Conservation (phyloP, 306 rosid genomes). For the Gleditsia sinensis region DNA sequence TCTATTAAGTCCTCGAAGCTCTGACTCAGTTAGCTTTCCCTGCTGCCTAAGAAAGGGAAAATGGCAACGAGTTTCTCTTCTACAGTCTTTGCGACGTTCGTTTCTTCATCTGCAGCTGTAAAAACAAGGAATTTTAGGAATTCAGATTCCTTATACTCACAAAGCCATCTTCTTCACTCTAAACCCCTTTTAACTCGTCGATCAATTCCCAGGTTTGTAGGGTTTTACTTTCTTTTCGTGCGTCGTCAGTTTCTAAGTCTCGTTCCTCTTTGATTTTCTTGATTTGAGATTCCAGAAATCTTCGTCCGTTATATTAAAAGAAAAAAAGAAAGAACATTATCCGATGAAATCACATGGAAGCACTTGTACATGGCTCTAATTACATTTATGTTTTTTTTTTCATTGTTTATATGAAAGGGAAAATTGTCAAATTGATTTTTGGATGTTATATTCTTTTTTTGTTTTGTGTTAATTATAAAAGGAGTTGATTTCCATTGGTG, state of each 20-base stretch:
- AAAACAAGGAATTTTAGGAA: constrained; percentile 20
- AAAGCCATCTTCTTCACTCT: constrained; percentile 13
- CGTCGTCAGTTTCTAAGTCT: not conserved
- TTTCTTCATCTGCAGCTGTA: constrained; percentile 34
- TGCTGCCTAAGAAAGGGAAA: not conserved
- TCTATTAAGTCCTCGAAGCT: not conserved
- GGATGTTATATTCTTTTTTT: not conserved
- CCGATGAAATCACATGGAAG: too few species aligned
- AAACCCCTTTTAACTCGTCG: constrained; percentile 36
- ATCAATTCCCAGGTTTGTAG: constrained; percentile 48
- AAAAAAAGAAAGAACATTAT: too few species aligned
- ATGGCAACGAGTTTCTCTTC: constrained; percentile 49
- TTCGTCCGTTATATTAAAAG: too few species aligned
- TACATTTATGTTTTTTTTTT: constrained; percentile 7
- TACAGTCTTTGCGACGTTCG: constrained; percentile 36
- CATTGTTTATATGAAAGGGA: not conserved
- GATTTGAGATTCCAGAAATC: too few species aligned
- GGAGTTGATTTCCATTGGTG: not conserved
- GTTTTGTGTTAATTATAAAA: not conserved
- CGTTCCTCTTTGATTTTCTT: not conserved
- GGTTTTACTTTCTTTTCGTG: not conserved
- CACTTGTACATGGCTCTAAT: not conserved
- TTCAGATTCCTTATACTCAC: constrained; percentile 26
- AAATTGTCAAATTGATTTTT: not conserved
- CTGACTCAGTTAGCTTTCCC: not conserved